These are phyloP conservation scores for Solanum chilense DNA, from an alignment of 257 asterid genomes.

Conservation along the genomic window DNA sequence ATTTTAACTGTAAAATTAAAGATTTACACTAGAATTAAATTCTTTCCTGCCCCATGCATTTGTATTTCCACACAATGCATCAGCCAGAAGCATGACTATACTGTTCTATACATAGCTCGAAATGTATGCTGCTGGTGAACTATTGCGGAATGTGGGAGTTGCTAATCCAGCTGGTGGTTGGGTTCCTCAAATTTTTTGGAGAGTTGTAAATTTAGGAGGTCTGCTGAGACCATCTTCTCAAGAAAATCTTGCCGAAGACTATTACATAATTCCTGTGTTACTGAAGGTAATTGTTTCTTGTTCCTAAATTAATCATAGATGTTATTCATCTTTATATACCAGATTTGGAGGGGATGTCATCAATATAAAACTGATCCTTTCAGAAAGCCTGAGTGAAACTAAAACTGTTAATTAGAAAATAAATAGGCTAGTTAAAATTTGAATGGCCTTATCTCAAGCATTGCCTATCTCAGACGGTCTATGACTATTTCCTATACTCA, in stretches of 20 bases:
- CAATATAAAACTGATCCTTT: background rate
- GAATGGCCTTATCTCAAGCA: background rate
- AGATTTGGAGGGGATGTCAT: background rate
- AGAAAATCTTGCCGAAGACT: constrained; percentile 25
- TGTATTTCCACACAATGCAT: background rate
- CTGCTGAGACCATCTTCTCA: constrained; percentile 9
- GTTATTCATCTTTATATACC: background rate
- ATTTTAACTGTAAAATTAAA: background rate
- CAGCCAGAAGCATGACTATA: background rate
- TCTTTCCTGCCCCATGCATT: background rate
- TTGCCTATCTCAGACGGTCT: background rate
- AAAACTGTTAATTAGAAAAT: background rate
- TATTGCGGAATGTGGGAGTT: constrained; percentile 19
- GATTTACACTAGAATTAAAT: background rate
- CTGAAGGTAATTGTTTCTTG: constrained; percentile 29
- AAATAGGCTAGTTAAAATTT: background rate
- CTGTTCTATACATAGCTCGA: constrained; percentile 17
- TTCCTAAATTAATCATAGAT: background rate
- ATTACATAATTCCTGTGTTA: constrained; percentile 33
- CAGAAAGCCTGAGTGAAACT: background rate
- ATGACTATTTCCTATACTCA: background rate
- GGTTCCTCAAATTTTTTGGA: constrained; percentile 36
- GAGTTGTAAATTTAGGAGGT: constrained; percentile 24
- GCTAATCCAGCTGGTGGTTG: constrained; percentile 11
- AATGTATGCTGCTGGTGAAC: constrained; percentile 64